phyloP scores from a whole-genome alignment of 345 rosid species.

The sweet orange (Citrus sinensis) region DNA sequence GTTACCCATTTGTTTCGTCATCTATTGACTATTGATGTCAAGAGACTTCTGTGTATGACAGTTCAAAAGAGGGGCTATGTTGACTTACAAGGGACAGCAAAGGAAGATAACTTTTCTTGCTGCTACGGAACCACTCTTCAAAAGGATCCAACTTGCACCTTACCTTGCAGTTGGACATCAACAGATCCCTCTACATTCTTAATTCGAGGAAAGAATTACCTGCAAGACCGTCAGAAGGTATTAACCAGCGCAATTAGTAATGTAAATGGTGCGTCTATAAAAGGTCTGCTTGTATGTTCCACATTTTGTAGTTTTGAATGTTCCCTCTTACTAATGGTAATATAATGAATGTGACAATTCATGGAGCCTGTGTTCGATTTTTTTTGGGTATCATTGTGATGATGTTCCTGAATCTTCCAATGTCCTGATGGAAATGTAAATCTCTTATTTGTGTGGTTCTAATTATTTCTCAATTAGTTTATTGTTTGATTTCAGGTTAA shows the following conservation, averaged over 20 bases:
- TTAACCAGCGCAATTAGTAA: constrained; percentile 3
- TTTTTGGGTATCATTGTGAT: neutral
- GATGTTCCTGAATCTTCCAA: neutral
- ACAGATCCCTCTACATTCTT: constrained; percentile 80
- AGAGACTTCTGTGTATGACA: constrained; percentile 24
- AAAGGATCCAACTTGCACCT: constrained; percentile 55
- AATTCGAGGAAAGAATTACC: constrained; percentile 82
- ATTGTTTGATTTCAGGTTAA: constrained; percentile 49
- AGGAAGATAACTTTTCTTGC: constrained; percentile 55
- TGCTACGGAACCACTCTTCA: constrained; percentile 83
- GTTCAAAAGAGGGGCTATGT: constrained; percentile 91
- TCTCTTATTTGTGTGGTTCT: neutral
- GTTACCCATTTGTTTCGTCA: neutral
- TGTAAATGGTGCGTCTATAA: neutral
- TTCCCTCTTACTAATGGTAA: neutral
- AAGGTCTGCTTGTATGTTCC: neutral
- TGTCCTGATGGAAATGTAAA: neutral
- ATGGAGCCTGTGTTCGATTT: neutral
- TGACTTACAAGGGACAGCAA: constrained; percentile 68
- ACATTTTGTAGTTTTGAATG: neutral
- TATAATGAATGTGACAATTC: neutral
- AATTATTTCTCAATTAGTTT: neutral
- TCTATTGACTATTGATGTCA: constrained; percentile 17
- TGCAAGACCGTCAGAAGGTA: constrained; percentile 82
- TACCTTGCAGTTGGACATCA: constrained; percentile 75